These are phyloP conservation scores for Warburgia ugandensis DNA, from an alignment of 164 flowering plant species.

Conservation along the genomic window DNA sequence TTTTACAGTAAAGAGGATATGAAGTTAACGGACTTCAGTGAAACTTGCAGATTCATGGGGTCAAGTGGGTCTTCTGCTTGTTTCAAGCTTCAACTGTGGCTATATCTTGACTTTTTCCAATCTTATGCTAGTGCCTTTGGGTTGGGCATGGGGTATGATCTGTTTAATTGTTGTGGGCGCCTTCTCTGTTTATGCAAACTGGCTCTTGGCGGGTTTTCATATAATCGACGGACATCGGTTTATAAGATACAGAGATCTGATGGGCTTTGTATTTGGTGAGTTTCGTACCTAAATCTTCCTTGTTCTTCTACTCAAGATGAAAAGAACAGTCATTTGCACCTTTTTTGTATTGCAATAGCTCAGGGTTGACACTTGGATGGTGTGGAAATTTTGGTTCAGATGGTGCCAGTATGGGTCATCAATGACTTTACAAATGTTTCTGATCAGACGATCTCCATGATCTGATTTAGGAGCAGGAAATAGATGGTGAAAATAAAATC, in stretches of 20 bases:
- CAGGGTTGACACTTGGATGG: no score
- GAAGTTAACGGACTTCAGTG: not conserved
- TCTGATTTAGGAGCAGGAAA: no score
- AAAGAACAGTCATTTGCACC: no score
- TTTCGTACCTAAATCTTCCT: not conserved
- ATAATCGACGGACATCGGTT: conserved; percentile 39
- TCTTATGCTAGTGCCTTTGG: conserved; percentile 47
- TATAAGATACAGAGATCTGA: conserved; percentile 59
- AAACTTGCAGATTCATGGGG: conserved; percentile 50
- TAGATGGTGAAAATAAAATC: no score
- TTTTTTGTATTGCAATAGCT: no score
- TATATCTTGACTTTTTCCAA: conserved; percentile 45
- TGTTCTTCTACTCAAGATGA: not conserved
- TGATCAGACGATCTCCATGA: no score
- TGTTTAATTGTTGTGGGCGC: conserved; percentile 27
- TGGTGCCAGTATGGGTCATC: not conserved
- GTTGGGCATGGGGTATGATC: conserved; percentile 48
- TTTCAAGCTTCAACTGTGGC: conserved; percentile 41
- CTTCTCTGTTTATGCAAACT: conserved; percentile 37
- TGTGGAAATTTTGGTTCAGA: not conserved
- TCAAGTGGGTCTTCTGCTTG: conserved; percentile 47
- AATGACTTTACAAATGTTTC: no score
- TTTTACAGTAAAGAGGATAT: not conserved
- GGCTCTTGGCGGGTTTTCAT: conserved; percentile 49
- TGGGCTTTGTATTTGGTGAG: conserved; percentile 45